phyloP scores from a whole-genome alignment of 768 basidiomycete species.

The Kwoniella botswanensis region DNA sequence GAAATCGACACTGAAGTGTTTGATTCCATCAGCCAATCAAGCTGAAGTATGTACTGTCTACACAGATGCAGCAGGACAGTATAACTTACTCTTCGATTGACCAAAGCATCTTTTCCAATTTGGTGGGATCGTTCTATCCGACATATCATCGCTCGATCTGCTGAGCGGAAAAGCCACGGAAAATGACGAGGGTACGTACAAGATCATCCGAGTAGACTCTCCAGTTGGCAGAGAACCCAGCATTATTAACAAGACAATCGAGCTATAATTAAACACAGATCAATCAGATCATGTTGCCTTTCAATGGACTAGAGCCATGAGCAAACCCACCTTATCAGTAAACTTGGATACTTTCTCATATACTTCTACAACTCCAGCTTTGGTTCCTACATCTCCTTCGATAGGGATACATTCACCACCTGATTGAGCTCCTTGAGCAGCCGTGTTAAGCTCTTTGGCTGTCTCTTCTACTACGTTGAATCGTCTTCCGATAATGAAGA shows the following conservation, averaged over 20 bases:
- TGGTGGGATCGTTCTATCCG: constrained; percentile 30
- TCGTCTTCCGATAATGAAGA: constrained; percentile 53
- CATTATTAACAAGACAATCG: constrained; percentile 53
- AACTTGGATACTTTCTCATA: constrained; percentile 35
- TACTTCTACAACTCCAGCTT: constrained; percentile 44
- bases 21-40: background rate
- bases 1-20: constrained; percentile 27
- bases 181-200: background rate
- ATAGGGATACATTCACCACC: constrained; percentile 45
- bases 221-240: constrained; percentile 47
- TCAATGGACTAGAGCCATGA: background rate
- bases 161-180: too few relatives aligned
- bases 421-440: constrained; percentile 20
- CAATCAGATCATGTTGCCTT: background rate
- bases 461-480: constrained; percentile 42
- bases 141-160: background rate
- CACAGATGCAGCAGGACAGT: too few relatives aligned
- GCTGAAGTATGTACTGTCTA: too few relatives aligned
- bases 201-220: constrained; percentile 22
- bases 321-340: constrained; percentile 38
- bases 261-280: constrained; percentile 21
- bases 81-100: constrained; percentile 49
- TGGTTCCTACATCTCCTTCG: constrained; percentile 50
- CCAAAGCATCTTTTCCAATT: constrained; percentile 46
- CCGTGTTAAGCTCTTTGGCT: constrained; percentile 50